These are phyloP conservation scores for Euclidium syriacum DNA, from an alignment of 345 rosid species.

Conservation along the genomic window DNA sequence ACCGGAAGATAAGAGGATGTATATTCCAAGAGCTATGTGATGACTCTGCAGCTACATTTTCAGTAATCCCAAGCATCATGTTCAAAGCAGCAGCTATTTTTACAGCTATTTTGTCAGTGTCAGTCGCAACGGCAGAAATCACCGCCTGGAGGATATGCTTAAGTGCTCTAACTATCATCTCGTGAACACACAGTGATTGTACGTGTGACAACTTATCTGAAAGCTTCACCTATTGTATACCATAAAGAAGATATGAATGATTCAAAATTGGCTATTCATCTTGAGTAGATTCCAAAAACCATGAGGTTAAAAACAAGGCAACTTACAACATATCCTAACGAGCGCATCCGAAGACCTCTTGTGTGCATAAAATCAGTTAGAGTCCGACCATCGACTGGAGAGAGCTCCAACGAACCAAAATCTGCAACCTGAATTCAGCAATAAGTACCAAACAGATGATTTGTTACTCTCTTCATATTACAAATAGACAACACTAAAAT, in stretches of 20 bases:
- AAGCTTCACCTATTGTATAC: conserved; percentile 69
- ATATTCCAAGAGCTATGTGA: conserved; percentile 39
- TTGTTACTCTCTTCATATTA: conserved; percentile 9
- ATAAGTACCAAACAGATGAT: conserved; percentile 16
- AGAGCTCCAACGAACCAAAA: conserved; percentile 96
- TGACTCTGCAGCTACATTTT: conserved; percentile 34
- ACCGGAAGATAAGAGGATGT: conserved; percentile 75
- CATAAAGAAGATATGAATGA: conserved; percentile 23
- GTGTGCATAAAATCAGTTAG: conserved; percentile 99
- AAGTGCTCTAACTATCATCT: conserved; percentile 95
- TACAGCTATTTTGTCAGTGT: conserved; percentile 59
- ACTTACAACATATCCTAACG: conserved; percentile 93
- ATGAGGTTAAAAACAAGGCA: not conserved
- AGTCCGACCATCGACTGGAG: conserved; percentile 99
- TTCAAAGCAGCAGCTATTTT: conserved; percentile 82
- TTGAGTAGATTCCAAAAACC: not conserved
- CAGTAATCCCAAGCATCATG: conserved; percentile 88
- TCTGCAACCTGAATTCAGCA: conserved; percentile 77
- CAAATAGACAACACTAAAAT: not conserved
- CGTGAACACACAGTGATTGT: conserved; percentile 91
- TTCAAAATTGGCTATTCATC: conserved; percentile 6
- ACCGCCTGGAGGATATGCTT: conserved; percentile 90
- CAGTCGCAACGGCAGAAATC: conserved; percentile 56
- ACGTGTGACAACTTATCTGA: conserved; percentile 94
- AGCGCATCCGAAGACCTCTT: conserved; percentile 96